These are phyloP conservation scores for Epichloe uncinata DNA, from an alignment of 2,329 filamentous ascomycete genomes.

Conservation along the genomic window DNA sequence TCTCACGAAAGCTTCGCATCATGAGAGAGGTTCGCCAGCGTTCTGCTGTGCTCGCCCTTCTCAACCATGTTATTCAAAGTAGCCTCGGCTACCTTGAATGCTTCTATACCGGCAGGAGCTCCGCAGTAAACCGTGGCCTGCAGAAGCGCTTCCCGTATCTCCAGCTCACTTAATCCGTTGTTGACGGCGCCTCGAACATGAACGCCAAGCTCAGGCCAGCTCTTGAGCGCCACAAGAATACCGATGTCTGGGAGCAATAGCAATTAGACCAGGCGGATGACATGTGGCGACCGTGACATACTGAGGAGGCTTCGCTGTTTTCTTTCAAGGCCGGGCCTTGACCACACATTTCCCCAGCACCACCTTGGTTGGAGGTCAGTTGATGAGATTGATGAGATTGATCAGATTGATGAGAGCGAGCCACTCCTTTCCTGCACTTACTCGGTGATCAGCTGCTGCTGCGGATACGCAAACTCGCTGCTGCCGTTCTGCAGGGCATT, in stretches of 20 bases:
- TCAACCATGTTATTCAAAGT: slow-evolving; percentile 14
- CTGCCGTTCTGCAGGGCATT: slow-evolving; percentile 35
- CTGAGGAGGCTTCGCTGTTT: slow-evolving; percentile 38
- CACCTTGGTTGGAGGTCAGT: neutral
- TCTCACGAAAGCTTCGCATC: neutral
- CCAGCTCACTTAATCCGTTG: slow-evolving; percentile 46
- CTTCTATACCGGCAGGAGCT: slow-evolving; percentile 27
- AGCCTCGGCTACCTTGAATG: slow-evolving; percentile 14
- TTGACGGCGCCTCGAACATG: slow-evolving; percentile 48
- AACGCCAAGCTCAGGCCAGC: slow-evolving; percentile 42
- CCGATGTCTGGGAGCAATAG: slow-evolving; percentile 27
- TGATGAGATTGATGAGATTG: too few species aligned
- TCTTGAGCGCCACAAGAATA: slow-evolving; percentile 49
- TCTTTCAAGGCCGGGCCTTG: slow-evolving; percentile 45
- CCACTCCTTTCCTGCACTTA: neutral
- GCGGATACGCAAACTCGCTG: slow-evolving; percentile 1
- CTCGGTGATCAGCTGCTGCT: slow-evolving; percentile 47
- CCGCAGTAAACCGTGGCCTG: slow-evolving; percentile 30
- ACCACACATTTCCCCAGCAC: slow-evolving; percentile 50
- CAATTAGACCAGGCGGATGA: neutral
- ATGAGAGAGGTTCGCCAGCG: neutral
- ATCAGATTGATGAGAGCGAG: too few species aligned
- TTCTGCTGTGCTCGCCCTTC: slow-evolving; percentile 10
- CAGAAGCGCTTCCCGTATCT: slow-evolving; percentile 36
- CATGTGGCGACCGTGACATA: slow-evolving; percentile 10